Base-by-base conservation (phyloP, 2,329 filamentous ascomycete species). In the Blastomyces silverae region DNA sequence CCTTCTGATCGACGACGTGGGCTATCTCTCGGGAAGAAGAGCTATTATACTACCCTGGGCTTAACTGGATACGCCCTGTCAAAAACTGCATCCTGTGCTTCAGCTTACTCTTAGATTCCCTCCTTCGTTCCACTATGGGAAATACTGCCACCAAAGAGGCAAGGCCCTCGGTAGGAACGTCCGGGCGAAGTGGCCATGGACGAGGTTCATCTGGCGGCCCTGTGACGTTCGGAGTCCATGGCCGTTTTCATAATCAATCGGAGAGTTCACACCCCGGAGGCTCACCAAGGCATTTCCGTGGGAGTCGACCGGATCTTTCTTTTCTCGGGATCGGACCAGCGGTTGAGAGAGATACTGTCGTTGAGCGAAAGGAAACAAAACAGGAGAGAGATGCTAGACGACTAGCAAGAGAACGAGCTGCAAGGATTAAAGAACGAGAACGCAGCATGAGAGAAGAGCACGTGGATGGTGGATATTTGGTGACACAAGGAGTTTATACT, bases 401-500 rank as follows among this genome's bases (percentile, higher is more conserved):
- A 67, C 79, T 91, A 64, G 93, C 97, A 75, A 89, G 87, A 72
- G 93, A 97, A 76, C 87, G 91, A 57, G 80, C 84, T 20, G 83
- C 85, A 48, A 84, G 94, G 65, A 78, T 89, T 55, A 91, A 91
- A 75, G 94, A 99, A 75, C 86, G 94, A 59, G 92, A 96, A 76
- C 85, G 89, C 69, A 99, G 94, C 73, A 87, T 97, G 79, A 87
- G 83, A 68, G 92, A 97, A 71, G 94, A 99, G 74, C 87, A 92
- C 75, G 89, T 97, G 2, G 94, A 99, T 76, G 94, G 94, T 25
- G 94, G 94, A 28, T 99, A 88, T 78, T 80, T 99, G 59, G 94
- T 99, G 42, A 99, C 94, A 0, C 85, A 96, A 73, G 94, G 94
- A 46, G 90, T 92, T 61, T 99, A 99, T 74, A 93, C 91, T 28